Evolutionary conservation across 2,329 filamentous ascomycete genomes (phyloP).

Genomic region (Coniochaeta ligniaria): DNA sequence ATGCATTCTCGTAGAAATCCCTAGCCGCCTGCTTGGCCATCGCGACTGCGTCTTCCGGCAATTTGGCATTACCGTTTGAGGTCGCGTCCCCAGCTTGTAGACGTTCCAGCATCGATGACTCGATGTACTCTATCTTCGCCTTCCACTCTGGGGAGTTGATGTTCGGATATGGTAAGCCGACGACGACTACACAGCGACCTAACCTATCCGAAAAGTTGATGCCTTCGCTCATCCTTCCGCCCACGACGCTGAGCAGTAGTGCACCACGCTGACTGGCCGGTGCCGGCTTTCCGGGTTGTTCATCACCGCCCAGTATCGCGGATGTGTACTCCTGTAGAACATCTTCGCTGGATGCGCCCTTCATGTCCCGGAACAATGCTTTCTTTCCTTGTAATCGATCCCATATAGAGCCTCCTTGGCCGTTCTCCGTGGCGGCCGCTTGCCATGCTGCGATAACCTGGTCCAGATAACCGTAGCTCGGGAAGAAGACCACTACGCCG

Average conservation of each 20-base stretch:
- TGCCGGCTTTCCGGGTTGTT: background rate
- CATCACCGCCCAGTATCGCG: slow-evolving; percentile 49
- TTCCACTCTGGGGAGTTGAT: slow-evolving; percentile 86
- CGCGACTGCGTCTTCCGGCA: slow-evolving; percentile 22
- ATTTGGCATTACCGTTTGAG: slow-evolving; percentile 3
- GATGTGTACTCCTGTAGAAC: slow-evolving; percentile 66
- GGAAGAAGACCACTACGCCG: slow-evolving; percentile 91
- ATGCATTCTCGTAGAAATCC: slow-evolving; percentile 89
- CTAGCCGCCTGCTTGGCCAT: slow-evolving; percentile 51
- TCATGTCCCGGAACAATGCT: slow-evolving; percentile 51
- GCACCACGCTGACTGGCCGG: slow-evolving; percentile 47
- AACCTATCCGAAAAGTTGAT: slow-evolving; percentile 96
- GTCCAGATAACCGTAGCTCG: slow-evolving; percentile 86
- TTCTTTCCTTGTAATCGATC: slow-evolving; percentile 52
- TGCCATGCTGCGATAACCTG: slow-evolving; percentile 62
- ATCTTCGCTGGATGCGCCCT: slow-evolving; percentile 54
- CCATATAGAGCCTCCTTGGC: slow-evolving; percentile 40
- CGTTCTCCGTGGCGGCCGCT: slow-evolving; percentile 18
- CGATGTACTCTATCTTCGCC: slow-evolving; percentile 82
- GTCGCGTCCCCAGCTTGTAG: slow-evolving; percentile 16
- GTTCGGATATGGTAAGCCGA: slow-evolving; percentile 91
- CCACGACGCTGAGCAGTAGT: slow-evolving; percentile 81
- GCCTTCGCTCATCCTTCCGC: slow-evolving; percentile 91
- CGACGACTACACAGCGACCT: slow-evolving; percentile 82
- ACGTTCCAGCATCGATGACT: slow-evolving; percentile 44